Base-by-base conservation (phyloP, 164 flowering plant genomes). In the Berberis vulgaris region DNA sequence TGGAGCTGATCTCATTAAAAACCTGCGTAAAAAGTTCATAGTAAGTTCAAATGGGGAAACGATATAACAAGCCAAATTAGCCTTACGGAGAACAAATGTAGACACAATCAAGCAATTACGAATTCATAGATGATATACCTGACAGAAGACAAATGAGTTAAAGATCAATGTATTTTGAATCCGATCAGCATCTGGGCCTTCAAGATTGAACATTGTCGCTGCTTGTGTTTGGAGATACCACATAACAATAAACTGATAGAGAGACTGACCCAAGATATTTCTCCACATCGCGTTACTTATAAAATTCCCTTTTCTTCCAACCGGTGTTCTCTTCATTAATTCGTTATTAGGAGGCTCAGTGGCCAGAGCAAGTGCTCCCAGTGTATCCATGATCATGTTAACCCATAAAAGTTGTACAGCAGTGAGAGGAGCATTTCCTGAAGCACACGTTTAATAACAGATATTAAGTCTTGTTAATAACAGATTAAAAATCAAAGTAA, bases 381-480 rank as follows among this genome's bases (percentile, higher is more conserved):
- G 75, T 52, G 98, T 92, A 74, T 92, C 98, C 98, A 92, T 92
- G 67, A 92, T 92, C 98, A 92, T 89, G 83, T 92, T 92, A 62
- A 89, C 98, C 98, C 96, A 92, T 38, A 92, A 77, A 63, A 92
- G 88, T 66, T 92, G 98, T 64, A 92, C 98, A 63, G 98, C 98
- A 39, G 98, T 92, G 38, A 89, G 88, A 3, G 98, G 96, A 58
- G 96, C 82, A 66, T 62, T 83, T 54, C 98, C 98, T 92, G 83
- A 71, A 79, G 50, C 26, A 71, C 4, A 7, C 41, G 50, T 47
- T 49, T 59, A 42, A 57, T 49, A 41, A 64, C 64, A 61, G 49
- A 57, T 8, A 3, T 46, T 49, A 49, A 54, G 64, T 26, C n/a
- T n/a, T n/a, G n/a, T n/a, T n/a, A n/a, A 56, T 4, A 58, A 57